These are phyloP conservation scores for Platanthera zijinensis DNA, from an alignment of 106 monocot species.

Conservation along the genomic window DNA sequence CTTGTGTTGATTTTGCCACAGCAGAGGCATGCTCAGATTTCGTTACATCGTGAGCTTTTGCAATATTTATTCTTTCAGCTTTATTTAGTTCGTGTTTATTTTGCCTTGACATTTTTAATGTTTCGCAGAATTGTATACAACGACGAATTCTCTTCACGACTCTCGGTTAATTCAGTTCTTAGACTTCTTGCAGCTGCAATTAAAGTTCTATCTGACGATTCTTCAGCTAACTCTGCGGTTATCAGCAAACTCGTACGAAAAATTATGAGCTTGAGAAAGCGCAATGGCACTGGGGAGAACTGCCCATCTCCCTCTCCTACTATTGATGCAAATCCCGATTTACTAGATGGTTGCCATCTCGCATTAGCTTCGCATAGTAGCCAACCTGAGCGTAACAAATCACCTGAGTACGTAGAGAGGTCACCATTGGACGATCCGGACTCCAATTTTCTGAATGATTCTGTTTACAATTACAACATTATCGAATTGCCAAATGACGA, in stretches of 20 bases:
- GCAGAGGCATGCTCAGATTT: slow-evolving; percentile 91
- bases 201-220: slow-evolving; percentile 66
- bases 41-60: slow-evolving; percentile 53
- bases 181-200: slow-evolving; percentile 80
- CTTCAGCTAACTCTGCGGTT: slow-evolving; percentile 62
- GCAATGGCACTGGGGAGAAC: slow-evolving; percentile 15
- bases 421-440: no score
- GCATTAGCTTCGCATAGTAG: no score
- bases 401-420: no score
- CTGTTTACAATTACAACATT: no score
- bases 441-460: no score
- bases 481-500: no score
- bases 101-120: background rate
- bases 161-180: slow-evolving; percentile 75
- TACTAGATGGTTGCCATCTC: slow-evolving; percentile 18
- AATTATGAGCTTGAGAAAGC: slow-evolving; percentile 33
- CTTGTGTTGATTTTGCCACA: slow-evolving; percentile 66
- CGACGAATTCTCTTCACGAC: slow-evolving; percentile 88
- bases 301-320: slow-evolving; percentile 10
- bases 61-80: background rate
- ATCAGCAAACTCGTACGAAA: slow-evolving; percentile 52
- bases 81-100: background rate
- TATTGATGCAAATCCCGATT: slow-evolving; percentile 4
- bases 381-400: no score
- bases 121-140: slow-evolving; percentile 69